Evolutionary conservation across 2,329 filamentous ascomycete species (phyloP), one percentile per base, ranked within the genome.

Genomic region (Diaporthe citriasiana): DNA sequence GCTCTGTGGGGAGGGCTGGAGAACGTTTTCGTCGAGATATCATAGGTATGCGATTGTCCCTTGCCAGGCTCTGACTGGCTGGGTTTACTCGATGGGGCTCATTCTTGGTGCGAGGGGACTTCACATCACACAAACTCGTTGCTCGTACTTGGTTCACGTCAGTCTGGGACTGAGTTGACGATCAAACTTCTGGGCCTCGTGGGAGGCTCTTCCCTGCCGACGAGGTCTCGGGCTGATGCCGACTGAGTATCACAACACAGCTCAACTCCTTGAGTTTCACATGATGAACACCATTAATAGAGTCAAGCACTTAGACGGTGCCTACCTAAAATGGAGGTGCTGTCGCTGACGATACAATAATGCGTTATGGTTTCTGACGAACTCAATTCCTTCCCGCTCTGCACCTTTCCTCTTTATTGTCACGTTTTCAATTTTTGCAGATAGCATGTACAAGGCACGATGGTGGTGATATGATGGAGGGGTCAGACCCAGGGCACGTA

Each of bases 51-150:
- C 95, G 96, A 98, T 98, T 98, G 94, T 94, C 86, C 82, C 79
- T 63, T 47, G 72, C 50, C 70, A 51, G 63, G 77, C 77, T 78
- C 79, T 79, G 80, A 75, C 70, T 77, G 72, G 78, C 81, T 82
- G 83, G 85, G 89, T 94, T 98, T 97, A 98, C 96, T 98, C 95
- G 95, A 98, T 97, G 96, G 96, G 96, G 96, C 96, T 98, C 95
- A 98, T 98, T 98, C 95, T 98, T 93, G 96, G 95, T 90, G 93
- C 95, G 95, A 98, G 95, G 93, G 93, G 93, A 86, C 85, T 83
- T 85, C 74, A 73, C 55, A 51, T 50, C 89, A 80, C 81, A 79
- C 47, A 27, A 19, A 19, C 69, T 76, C 59, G 35, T 76, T 73
- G 15, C 56, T 66, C 83, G 84, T 80, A 84, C 84, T 84, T 85